A percentile compares a stretch with the other conserved stretches of the same genome.
These are phyloP conservation scores for Draba incana DNA, from an alignment of 345 rosid species.

Conservation along the genomic window DNA sequence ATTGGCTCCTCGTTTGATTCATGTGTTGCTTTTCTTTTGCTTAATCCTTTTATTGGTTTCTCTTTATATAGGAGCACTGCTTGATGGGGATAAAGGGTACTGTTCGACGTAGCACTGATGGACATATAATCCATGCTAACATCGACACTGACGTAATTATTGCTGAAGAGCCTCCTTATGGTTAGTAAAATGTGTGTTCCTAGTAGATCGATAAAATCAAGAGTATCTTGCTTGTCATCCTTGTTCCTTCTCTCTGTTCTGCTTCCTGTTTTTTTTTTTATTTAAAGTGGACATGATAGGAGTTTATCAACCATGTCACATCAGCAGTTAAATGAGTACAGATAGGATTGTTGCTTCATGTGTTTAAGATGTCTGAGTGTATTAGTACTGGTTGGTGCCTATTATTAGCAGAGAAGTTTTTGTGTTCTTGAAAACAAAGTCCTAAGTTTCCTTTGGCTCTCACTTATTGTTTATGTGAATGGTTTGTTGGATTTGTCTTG, in stretches of 20 bases:
- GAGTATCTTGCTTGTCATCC: conserved; percentile 6
- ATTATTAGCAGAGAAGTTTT: background rate
- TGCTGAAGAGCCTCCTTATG: conserved; percentile 97
- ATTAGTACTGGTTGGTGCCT: conserved; percentile 9
- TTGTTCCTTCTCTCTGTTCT: conserved; percentile 6
- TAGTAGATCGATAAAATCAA: background rate
- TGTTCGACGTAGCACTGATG: conserved; percentile 97
- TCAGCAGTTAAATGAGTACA: conserved; percentile 3
- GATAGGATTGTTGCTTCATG: background rate
- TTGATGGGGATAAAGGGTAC: conserved; percentile 99
- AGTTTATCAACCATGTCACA: background rate
- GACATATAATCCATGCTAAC: conserved; percentile 98
- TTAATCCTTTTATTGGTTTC: conserved; percentile 20
- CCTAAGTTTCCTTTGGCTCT: background rate
- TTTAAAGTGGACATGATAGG: conserved; percentile 2
- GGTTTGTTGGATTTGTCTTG: background rate
- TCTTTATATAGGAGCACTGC: conserved; percentile 83
- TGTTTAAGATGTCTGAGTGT: background rate
- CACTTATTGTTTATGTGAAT: background rate
- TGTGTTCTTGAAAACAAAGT: conserved; percentile 2
- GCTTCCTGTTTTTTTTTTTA: conserved; percentile 7
- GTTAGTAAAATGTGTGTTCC: conserved; percentile 52
- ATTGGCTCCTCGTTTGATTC: background rate
- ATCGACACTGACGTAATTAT: conserved; percentile 98
- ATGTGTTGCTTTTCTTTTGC: conserved; percentile 14